phyloP scores from a whole-genome alignment of 2,329 filamentous ascomycete species.

The Penicillium concentricum region DNA sequence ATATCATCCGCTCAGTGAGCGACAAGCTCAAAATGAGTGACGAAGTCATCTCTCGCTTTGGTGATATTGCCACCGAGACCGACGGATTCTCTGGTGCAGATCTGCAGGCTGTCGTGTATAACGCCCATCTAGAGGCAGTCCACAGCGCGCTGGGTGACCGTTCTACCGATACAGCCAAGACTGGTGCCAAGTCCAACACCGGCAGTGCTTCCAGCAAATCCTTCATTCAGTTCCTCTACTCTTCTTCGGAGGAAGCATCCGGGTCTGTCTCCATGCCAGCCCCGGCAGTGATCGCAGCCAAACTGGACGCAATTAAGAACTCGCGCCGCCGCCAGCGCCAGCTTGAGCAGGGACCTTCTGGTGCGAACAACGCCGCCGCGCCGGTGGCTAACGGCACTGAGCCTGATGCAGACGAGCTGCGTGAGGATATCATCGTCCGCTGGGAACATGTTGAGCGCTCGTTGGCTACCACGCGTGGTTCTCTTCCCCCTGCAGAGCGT shows the following conservation, averaged over 20 bases:
- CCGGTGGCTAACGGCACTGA: slow-evolving; percentile 25
- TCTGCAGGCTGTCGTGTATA: slow-evolving; percentile 90
- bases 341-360: slow-evolving; percentile 39
- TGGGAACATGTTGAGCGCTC: slow-evolving; percentile 82
- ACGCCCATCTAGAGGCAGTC: slow-evolving; percentile 94
- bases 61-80: slow-evolving; percentile 74
- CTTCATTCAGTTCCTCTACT: slow-evolving; percentile 84
- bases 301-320: slow-evolving; percentile 75
- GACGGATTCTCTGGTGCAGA: slow-evolving; percentile 94
- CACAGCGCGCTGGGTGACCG: slow-evolving; percentile 77
- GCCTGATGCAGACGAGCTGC: slow-evolving; percentile 31
- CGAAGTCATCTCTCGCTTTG: slow-evolving; percentile 62
- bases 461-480: slow-evolving; percentile 73
- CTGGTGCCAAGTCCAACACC: slow-evolving; percentile 30
- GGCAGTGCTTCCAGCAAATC: slow-evolving; percentile 38
- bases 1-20: slow-evolving; percentile 84
- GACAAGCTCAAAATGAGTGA: slow-evolving; percentile 73
- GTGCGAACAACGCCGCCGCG: slow-evolving; percentile 9
- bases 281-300: slow-evolving; percentile 74
- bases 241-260: slow-evolving; percentile 54
- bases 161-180: slow-evolving; percentile 41
- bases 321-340: slow-evolving; percentile 64
- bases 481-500: slow-evolving; percentile 77
- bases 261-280: slow-evolving; percentile 65
- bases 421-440: slow-evolving; percentile 73